A percentile compares a stretch with the other conserved stretches of the same genome.
These are phyloP conservation scores for Pseudonectria foliicola DNA, from an alignment of 2,329 filamentous ascomycete genomes.

Conservation along the genomic window DNA sequence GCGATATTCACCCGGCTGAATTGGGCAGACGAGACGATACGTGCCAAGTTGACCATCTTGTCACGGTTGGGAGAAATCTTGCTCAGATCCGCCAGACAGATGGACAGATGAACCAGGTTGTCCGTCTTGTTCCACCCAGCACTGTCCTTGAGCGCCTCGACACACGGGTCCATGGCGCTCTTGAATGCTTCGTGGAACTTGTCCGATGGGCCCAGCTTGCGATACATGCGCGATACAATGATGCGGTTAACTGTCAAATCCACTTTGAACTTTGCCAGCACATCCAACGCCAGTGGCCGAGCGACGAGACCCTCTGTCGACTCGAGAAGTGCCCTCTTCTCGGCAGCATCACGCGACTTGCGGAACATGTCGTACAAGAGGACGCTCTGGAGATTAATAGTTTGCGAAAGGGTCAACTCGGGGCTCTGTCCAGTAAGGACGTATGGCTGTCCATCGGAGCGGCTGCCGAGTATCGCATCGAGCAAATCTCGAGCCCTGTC, in stretches of 20 bases:
- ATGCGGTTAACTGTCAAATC: slow-evolving; percentile 8
- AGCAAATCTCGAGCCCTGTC: slow-evolving; percentile 9
- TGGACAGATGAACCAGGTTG: slow-evolving; percentile 11
- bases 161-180: slow-evolving; percentile 11
- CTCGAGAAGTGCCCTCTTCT: slow-evolving; percentile 12
- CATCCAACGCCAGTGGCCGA: slow-evolving; percentile 13
- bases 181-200: slow-evolving; percentile 17
- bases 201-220: slow-evolving; percentile 14
- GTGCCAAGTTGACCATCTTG: slow-evolving; percentile 9
- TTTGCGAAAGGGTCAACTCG: slow-evolving; percentile 5
- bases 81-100: slow-evolving; percentile 12
- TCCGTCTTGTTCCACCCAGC: slow-evolving; percentile 19
- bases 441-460: slow-evolving; percentile 14
- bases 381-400: slow-evolving; percentile 11
- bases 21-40: slow-evolving; percentile 17
- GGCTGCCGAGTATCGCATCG: slow-evolving; percentile 17
- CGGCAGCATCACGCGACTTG: slow-evolving; percentile 10
- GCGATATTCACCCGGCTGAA: slow-evolving; percentile 15
- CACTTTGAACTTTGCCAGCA: slow-evolving; percentile 10
- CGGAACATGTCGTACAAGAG: slow-evolving; percentile 15
- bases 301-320: slow-evolving; percentile 10
- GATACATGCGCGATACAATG: slow-evolving; percentile 16
- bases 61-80: slow-evolving; percentile 5
- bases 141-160: slow-evolving; percentile 14
- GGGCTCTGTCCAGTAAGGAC: slow-evolving; percentile 14